Percentiles rank a stretch among this genome's conserved stretches.
phyloP scores from a whole-genome alignment of 1,284 basidiomycete genomes.

The Cryptococcus wingfieldii region DNA sequence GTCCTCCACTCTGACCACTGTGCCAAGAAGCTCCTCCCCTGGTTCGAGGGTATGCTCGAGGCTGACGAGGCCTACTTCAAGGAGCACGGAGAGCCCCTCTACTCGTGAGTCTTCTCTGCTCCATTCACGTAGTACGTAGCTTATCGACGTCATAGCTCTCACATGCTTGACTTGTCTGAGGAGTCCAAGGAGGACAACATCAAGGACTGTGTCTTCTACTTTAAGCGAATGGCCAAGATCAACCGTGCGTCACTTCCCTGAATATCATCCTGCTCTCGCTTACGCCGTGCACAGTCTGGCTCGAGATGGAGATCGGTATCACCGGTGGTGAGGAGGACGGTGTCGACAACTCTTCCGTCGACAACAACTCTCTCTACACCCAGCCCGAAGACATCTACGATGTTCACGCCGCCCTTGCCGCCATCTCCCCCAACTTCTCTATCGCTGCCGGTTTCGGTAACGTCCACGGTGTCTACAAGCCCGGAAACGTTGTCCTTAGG shows the following conservation, averaged over 20 bases:
- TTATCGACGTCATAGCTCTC: conserved; percentile 56
- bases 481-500: conserved; percentile 85
- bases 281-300: conserved; percentile 60
- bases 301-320: conserved; percentile 99
- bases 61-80: conserved; percentile 94
- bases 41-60: conserved; percentile 98
- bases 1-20: conserved; percentile 99
- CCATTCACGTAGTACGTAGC: background rate
- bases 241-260: conserved; percentile 52
- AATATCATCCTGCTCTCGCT: background rate
- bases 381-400: conserved; percentile 97
- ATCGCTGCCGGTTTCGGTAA: conserved; percentile 92
- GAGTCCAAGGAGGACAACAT: conserved; percentile 98
- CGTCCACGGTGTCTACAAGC: conserved; percentile 95
- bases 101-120: conserved; percentile 57
- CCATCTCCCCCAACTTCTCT: conserved; percentile 89
- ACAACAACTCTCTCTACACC: conserved; percentile 92
- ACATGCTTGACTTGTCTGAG: conserved; percentile 99
- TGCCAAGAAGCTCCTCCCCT: conserved; percentile 94
- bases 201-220: conserved; percentile 87
- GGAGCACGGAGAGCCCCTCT: conserved; percentile 82
- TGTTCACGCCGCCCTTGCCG: conserved; percentile 75
- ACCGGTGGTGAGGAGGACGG: conserved; percentile 99
- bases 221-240: conserved; percentile 88
- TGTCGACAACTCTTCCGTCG: conserved; percentile 91